Conservation (phyloP, 1,284 basidiomycete species). For the Melampsora americana region DNA sequence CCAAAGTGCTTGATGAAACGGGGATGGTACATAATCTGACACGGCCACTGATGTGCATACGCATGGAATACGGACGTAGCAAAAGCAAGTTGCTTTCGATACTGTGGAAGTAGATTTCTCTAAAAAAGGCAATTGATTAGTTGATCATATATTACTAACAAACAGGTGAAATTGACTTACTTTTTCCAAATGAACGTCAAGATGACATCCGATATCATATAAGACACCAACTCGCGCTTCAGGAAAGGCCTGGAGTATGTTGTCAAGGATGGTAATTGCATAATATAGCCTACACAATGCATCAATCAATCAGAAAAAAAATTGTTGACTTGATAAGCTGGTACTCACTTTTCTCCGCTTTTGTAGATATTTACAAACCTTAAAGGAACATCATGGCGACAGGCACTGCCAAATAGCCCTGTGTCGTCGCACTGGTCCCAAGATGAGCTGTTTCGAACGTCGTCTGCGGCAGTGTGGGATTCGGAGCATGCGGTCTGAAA, state of each 20-base stretch:
- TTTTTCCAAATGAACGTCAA: slow-evolving; percentile 6
- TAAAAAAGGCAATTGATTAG: neutral
- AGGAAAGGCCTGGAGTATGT: neutral
- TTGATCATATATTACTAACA: neutral
- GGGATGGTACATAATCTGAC: too few relatives aligned
- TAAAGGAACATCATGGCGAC: slow-evolving; percentile 17
- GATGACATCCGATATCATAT: slow-evolving; percentile 10
- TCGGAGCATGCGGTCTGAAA: neutral
- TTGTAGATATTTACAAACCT: slow-evolving; percentile 8
- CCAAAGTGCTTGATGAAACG: too few relatives aligned
- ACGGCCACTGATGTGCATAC: too few relatives aligned
- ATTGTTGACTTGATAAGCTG: neutral
- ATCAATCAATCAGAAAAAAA: neutral
- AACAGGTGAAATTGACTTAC: neutral
- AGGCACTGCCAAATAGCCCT: slow-evolving; percentile 9
- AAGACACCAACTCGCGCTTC: neutral
- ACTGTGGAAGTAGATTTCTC: neutral
- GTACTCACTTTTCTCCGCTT: neutral
- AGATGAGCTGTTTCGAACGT: neutral
- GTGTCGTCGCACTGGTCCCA: slow-evolving; percentile 22
- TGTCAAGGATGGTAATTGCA: neutral
- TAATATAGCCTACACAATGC: neutral
- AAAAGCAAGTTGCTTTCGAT: neutral
- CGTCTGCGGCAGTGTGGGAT: neutral
- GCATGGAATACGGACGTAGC: slow-evolving; percentile 36